phyloP scores from a whole-genome alignment of 2,329 filamentous ascomycete species.

The Colletotrichum filicis region DNA sequence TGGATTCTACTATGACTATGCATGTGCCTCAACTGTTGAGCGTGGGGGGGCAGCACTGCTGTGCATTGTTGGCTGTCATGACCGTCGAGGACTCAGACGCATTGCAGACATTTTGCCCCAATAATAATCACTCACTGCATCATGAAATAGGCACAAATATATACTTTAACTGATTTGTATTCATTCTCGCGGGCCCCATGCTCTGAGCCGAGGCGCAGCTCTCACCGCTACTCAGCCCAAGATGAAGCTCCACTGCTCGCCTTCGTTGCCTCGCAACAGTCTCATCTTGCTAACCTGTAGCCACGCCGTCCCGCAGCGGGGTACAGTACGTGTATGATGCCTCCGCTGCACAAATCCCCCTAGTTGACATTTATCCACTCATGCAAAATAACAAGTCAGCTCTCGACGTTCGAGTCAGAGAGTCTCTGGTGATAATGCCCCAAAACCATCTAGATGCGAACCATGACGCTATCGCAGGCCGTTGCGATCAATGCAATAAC shows the following conservation, averaged over 20 bases:
- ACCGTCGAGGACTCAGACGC: too few species aligned
- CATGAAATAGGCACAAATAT: not conserved
- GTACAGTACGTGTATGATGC: slow-evolving; percentile 22
- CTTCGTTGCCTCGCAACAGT: slow-evolving; percentile 33
- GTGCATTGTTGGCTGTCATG: not conserved
- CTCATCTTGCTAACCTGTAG: slow-evolving; percentile 33
- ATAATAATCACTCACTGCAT: not conserved
- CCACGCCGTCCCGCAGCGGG: slow-evolving; percentile 28
- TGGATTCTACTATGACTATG: not conserved
- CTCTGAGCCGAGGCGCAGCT: slow-evolving; percentile 15
- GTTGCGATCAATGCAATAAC: slow-evolving; percentile 31
- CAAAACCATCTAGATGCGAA: slow-evolving; percentile 31
- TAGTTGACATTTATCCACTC: not conserved
- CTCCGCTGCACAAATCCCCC: slow-evolving; percentile 31
- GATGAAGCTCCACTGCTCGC: slow-evolving; percentile 20
- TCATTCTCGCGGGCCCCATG: slow-evolving; percentile 26
- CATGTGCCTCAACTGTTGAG: not conserved
- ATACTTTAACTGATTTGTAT: slow-evolving; percentile 32
- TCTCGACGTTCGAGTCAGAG: not conserved
- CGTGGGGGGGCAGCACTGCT: not conserved
- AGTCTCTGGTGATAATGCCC: slow-evolving; percentile 19
- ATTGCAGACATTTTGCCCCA: not conserved
- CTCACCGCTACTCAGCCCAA: slow-evolving; percentile 32
- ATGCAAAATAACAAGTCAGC: slow-evolving; percentile 16
- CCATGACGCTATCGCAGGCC: slow-evolving; percentile 26